Evolutionary conservation across 129 eudicot genomes (phyloP).

Genomic region (Flaveria linearis): DNA sequence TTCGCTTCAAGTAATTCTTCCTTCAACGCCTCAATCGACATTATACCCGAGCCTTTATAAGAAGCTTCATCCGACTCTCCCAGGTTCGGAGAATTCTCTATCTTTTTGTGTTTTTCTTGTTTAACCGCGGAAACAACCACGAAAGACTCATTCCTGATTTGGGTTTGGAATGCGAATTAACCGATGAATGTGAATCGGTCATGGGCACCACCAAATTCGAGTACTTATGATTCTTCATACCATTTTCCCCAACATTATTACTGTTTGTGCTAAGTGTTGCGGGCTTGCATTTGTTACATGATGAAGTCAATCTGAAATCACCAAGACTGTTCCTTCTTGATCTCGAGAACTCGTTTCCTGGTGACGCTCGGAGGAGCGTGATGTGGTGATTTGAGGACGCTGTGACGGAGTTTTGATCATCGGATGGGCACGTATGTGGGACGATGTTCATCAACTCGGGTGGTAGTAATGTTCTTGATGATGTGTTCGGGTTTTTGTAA

Average conservation of each 20-base stretch:
- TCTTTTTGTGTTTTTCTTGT: slow-evolving; percentile 70
- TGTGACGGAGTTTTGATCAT: slow-evolving; percentile 57
- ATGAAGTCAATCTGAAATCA: slow-evolving; percentile 62
- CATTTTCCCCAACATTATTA: neutral
- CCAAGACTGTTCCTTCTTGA: slow-evolving; percentile 78
- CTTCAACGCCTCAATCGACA: slow-evolving; percentile 62
- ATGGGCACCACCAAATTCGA: slow-evolving; percentile 67
- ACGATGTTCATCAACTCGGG: slow-evolving; percentile 45
- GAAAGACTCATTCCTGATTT: slow-evolving; percentile 68
- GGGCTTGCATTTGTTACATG: slow-evolving; percentile 79
- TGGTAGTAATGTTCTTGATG: slow-evolving; percentile 62
- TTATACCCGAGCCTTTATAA: slow-evolving; percentile 46
- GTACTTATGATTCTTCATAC: slow-evolving; percentile 40
- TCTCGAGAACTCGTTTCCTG: slow-evolving; percentile 49
- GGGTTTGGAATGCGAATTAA: slow-evolving; percentile 48
- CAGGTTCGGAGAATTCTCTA: slow-evolving; percentile 44
- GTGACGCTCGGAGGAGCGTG: slow-evolving; percentile 40
- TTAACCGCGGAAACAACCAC: slow-evolving; percentile 75
- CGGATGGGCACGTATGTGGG: slow-evolving; percentile 53
- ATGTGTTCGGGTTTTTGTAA: slow-evolving; percentile 49
- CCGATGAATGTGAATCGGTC: slow-evolving; percentile 67
- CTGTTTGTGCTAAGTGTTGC: slow-evolving; percentile 37
- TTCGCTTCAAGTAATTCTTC: slow-evolving; percentile 70
- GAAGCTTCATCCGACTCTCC: slow-evolving; percentile 55
- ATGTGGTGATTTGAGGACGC: slow-evolving; percentile 23